A percentile compares a stretch with the other conserved stretches of the same genome.
phyloP scores from a whole-genome alignment of 1,284 basidiomycete species.

The Apiotrichum laibachii region DNA sequence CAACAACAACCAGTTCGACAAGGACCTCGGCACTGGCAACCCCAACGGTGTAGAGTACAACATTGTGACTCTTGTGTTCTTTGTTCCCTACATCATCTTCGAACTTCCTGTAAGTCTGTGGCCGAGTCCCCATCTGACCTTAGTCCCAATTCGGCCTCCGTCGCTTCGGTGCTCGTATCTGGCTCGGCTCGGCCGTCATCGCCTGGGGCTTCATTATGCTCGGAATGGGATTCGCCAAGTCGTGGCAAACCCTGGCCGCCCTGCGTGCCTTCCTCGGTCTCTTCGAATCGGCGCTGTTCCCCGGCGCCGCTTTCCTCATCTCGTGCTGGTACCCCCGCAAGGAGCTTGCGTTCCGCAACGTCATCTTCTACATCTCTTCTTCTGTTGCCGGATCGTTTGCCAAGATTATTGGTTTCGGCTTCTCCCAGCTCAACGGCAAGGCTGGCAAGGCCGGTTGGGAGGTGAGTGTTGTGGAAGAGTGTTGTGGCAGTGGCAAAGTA shows the following conservation, averaged over 20 bases:
- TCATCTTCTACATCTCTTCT: constrained; percentile 45
- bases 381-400: constrained; percentile 46
- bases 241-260: constrained; percentile 22
- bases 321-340: constrained; percentile 39
- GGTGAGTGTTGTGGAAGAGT: no score
- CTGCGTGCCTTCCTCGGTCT: constrained; percentile 29
- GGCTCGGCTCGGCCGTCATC: constrained; percentile 12
- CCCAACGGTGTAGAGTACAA: constrained; percentile 26
- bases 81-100: constrained; percentile 45
- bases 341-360: constrained; percentile 37
- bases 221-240: constrained; percentile 29
- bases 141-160: constrained; percentile 27
- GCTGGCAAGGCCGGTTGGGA: constrained; percentile 41
- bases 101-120: constrained; percentile 18
- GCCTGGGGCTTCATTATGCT: constrained; percentile 40
- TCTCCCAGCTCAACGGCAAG: constrained; percentile 32
- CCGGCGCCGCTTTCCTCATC: constrained; percentile 38
- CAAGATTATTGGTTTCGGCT: constrained; percentile 39
- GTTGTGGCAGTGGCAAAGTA: no score
- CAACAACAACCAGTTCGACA: constrained; percentile 14
- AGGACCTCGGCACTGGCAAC: constrained; percentile 27
- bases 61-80: constrained; percentile 45
- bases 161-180: constrained; percentile 15
- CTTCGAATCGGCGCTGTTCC: constrained; percentile 39
- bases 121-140: background rate